Base-by-base conservation (phyloP, 2,329 filamentous ascomycete species). In the Lasiodiplodia theobromae region DNA sequence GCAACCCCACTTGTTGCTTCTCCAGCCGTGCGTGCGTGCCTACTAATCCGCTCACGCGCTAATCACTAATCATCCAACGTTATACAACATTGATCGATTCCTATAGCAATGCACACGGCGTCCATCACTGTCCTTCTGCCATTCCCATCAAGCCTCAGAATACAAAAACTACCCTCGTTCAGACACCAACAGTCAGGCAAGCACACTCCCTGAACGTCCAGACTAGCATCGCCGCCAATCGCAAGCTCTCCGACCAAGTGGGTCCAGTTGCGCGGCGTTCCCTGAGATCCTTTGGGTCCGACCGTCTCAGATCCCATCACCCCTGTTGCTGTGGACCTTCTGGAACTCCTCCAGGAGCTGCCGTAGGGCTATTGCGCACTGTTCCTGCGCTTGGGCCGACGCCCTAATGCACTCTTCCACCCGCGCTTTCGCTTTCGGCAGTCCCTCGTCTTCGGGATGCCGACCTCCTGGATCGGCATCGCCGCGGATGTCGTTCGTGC, bases 1-100 rank as follows among this genome's bases (percentile, higher is more conserved):
- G 57, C 57, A 60, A 60, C 57, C 57, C 57, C 57, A 49, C 57
- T 25, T 60, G 21, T 21, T 18, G 4, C 40, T 44, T 44, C n/a
- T 25, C 37, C n/a, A 58, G 56, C 56, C 56, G 38, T 44, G n/a
- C 37, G 12, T 44, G 23, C 3, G 23, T 28, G 31, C 31, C 7
- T 7, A 18, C 40, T 44, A 44, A 47, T 11, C 44, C n/a, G 18
- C 18, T 7, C 25, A 18, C 23, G 44, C 44, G 44, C 44, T 47
- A 47, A 53, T 53, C 28, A 53, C 23, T 31, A 53, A 53, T 10
- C 51, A 18, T 8, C 23, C 21, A 52, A 52, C 8, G 21, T 23
- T 25, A 28, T 25, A 25, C 21, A 28, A 2, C 40, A 18, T 44
- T 5, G 40, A 44, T 44, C 18, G 40, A 44, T 10, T 14, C 40